A percentile compares a stretch with the other conserved stretches of the same genome.
These are phyloP conservation scores for Pistacia integerrima DNA, from an alignment of 345 rosid species.

Conservation along the genomic window DNA sequence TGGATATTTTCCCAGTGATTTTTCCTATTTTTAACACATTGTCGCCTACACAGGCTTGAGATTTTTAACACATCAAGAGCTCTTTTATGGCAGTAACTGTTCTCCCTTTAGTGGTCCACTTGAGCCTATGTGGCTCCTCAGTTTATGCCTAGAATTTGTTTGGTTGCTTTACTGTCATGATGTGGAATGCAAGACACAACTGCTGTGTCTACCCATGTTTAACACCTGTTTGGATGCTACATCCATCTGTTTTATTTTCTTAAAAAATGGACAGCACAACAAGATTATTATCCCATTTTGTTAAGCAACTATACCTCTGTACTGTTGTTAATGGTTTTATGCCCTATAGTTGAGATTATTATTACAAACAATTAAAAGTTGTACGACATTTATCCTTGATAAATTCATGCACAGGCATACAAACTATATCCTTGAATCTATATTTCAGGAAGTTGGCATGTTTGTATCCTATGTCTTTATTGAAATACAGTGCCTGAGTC, in stretches of 20 bases:
- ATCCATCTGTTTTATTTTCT: background rate
- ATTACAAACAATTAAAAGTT: too few species aligned
- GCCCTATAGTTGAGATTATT: background rate
- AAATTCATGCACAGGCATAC: too few species aligned
- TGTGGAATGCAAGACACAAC: background rate
- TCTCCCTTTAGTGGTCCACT: background rate
- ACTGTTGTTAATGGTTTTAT: background rate
- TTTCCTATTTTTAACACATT: background rate
- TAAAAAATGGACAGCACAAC: background rate
- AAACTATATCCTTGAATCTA: too few species aligned
- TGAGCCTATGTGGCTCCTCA: background rate
- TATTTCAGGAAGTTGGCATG: too few species aligned
- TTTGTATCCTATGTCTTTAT: too few species aligned
- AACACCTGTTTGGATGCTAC: background rate
- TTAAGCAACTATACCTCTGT: background rate
- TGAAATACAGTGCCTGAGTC: too few species aligned
- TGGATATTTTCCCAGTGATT: background rate
- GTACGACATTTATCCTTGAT: too few species aligned
- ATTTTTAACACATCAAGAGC: too few species aligned
- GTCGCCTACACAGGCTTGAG: background rate
- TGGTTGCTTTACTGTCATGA: background rate
- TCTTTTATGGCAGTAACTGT: background rate
- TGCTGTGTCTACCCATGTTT: background rate
- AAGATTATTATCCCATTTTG: background rate
- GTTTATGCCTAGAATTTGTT: background rate